phyloP scores from a whole-genome alignment of 2,329 filamentous ascomycete species.

The Alternaria atra region DNA sequence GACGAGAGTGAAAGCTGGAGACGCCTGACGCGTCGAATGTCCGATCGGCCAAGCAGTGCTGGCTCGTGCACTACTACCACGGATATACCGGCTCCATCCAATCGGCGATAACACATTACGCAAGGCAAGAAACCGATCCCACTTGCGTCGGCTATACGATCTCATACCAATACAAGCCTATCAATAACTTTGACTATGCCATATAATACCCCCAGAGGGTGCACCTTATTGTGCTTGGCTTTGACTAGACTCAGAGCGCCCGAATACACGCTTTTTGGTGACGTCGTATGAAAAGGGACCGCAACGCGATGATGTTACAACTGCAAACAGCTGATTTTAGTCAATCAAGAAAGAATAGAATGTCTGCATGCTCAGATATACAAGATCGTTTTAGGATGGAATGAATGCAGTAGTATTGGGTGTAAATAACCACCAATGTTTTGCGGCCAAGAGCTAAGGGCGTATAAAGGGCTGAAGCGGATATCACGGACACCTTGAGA shows the following conservation, averaged over 20 bases:
- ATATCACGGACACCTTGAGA: too few species aligned
- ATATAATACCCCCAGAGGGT: neutral
- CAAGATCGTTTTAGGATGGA: too few species aligned
- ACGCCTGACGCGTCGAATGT: neutral
- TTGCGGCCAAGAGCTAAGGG: neutral
- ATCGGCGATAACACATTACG: neutral
- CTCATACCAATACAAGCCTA: neutral
- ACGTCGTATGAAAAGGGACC: neutral
- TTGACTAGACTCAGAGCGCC: neutral
- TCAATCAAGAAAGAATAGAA: too few species aligned
- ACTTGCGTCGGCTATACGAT: neutral
- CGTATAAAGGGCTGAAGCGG: neutral
- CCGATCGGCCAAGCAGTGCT: neutral
- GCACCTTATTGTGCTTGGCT: neutral
- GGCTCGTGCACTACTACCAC: neutral
- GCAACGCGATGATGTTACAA: neutral
- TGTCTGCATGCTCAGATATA: neutral
- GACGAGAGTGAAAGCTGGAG: slow-evolving; percentile 4
- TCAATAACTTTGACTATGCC: neutral
- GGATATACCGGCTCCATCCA: neutral
- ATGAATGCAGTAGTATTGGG: too few species aligned
- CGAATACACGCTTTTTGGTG: neutral
- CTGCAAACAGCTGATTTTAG: too few species aligned
- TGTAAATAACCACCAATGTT: neutral
- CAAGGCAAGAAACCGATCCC: neutral